Percentiles rank a stretch among this genome's conserved stretches.
Conservation (phyloP, 2,329 filamentous ascomycete genomes). For the Cryoendolithus antarcticus region DNA sequence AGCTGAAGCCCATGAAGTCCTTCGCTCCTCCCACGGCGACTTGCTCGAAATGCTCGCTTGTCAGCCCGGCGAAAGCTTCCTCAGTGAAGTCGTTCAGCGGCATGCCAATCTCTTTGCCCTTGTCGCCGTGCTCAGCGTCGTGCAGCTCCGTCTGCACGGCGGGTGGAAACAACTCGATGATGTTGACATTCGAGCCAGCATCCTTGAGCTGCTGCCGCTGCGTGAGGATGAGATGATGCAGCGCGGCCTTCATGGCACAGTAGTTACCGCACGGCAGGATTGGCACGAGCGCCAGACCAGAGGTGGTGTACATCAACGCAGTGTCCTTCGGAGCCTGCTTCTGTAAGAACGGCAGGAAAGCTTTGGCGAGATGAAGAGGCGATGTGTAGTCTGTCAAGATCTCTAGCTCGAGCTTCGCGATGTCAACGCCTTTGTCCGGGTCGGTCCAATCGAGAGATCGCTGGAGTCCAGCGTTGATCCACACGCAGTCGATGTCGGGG, state of each 20-base stretch:
- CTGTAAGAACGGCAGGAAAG: constrained; percentile 39
- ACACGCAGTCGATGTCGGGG: constrained; percentile 40
- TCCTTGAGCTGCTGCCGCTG: constrained; percentile 39
- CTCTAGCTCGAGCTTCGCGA: constrained; percentile 32
- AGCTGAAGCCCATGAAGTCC: constrained; percentile 30
- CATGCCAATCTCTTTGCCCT: constrained; percentile 40
- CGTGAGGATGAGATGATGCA: constrained; percentile 42
- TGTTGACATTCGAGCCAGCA: constrained; percentile 34
- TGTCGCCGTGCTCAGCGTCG: constrained; percentile 33
- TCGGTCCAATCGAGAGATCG: constrained; percentile 37
- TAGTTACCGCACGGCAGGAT: constrained; percentile 38
- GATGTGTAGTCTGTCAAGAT: constrained; percentile 40
- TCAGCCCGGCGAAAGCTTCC: constrained; percentile 35
- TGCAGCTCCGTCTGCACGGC: constrained; percentile 47
- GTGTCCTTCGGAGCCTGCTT: constrained; percentile 29
- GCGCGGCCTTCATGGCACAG: constrained; percentile 43
- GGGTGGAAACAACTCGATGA: constrained; percentile 44
- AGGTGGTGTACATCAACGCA: constrained; percentile 37
- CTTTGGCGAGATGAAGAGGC: constrained; percentile 37
- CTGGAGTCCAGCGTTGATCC: constrained; percentile 44
- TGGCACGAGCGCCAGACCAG: constrained; percentile 39
- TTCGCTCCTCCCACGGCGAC: constrained; percentile 37
- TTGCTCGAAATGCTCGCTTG: constrained; percentile 36
- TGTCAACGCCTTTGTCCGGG: constrained; percentile 32
- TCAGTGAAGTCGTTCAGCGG: constrained; percentile 40